These are phyloP conservation scores for Microascus cirrosus DNA, from an alignment of 2,329 filamentous ascomycete species.

Conservation along the genomic window DNA sequence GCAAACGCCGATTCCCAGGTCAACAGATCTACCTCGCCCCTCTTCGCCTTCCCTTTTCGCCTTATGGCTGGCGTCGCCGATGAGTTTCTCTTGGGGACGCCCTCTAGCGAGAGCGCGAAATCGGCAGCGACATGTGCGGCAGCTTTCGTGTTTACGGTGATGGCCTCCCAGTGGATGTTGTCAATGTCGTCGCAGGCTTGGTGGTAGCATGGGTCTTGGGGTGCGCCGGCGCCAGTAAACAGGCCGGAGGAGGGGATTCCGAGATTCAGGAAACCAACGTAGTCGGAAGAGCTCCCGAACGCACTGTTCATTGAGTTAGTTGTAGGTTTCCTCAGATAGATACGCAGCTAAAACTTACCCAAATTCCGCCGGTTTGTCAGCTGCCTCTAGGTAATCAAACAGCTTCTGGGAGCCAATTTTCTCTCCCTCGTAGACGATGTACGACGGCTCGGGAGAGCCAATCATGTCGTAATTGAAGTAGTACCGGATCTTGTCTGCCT, in stretches of 20 bases:
- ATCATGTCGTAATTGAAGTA: conserved; percentile 69
- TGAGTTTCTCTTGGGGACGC: conserved; percentile 19
- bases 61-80: conserved; percentile 6
- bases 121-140: conserved; percentile 37
- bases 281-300: conserved; percentile 26
- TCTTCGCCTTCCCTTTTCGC: neutral
- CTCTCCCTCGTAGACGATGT: conserved; percentile 28
- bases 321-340: too few species aligned
- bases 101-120: conserved; percentile 23
- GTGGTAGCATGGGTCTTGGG: conserved; percentile 21
- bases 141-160: conserved; percentile 21
- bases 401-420: conserved; percentile 21
- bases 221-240: conserved; percentile 25
- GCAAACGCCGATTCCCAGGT: conserved; percentile 2
- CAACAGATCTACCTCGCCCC: neutral
- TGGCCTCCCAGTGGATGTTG: conserved; percentile 23
- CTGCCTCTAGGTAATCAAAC: conserved; percentile 20
- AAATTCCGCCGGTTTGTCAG: conserved; percentile 20
- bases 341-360: conserved; percentile 12
- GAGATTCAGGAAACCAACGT: conserved; percentile 25
- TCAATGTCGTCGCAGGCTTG: conserved; percentile 25
- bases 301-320: conserved; percentile 11
- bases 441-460: conserved; percentile 27
- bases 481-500: conserved; percentile 46
- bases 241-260: conserved; percentile 27